Base-by-base conservation (phyloP, 208 protist genomes). In the Naegleria gruberi region DNA sequence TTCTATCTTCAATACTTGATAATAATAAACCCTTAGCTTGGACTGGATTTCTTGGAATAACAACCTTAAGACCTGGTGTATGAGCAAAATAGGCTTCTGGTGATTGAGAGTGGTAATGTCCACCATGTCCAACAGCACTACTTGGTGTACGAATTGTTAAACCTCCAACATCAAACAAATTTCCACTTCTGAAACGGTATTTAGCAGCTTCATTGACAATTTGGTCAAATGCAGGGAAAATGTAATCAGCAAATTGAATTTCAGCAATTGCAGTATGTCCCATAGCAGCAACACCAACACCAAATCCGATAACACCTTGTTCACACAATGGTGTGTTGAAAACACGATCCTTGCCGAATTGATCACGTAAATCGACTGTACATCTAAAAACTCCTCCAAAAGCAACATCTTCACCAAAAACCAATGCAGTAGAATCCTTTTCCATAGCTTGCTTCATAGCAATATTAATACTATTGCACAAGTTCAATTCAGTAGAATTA, bases 161-260 rank as follows among this genome's bases (percentile, higher is more conserved):
- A 34, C 94, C 93, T 44, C 97, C 97, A 90, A 94, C 97, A 90
- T 98, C 91, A 90, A 98, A 99, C 88, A 95, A 90, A 77, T 95
- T 94, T 43, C 97, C 97, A n/a, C 96, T 97, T 85, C 98, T 94
- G 93, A 98, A 99, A 41, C 98, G 95, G 92, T 98, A 99, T 92
- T 99, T 99, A n/a, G 98, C 97, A 41, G 98, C 98, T 93, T 99
- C 98, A 94, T 99, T 99, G 23, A 98, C 96, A 91, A 99, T 97
- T 94, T 99, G 98, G 90, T 99, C 98, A 93, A 99, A 99, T 5
- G 98, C 98, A 40, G 98, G 98, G 91, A 99, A 99, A 82, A 99
- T 99, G 94, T 99, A 99, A 94, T 99, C 98, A 41, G 98, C 98
- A 93, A 99, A 99, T 92, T 99, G 98, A 57, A 99, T 98, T 93